Evolutionary conservation across 768 basidiomycete genomes (phyloP), one percentile per base, ranked within the genome.

Genomic region (Termitomyces sp.): DNA sequence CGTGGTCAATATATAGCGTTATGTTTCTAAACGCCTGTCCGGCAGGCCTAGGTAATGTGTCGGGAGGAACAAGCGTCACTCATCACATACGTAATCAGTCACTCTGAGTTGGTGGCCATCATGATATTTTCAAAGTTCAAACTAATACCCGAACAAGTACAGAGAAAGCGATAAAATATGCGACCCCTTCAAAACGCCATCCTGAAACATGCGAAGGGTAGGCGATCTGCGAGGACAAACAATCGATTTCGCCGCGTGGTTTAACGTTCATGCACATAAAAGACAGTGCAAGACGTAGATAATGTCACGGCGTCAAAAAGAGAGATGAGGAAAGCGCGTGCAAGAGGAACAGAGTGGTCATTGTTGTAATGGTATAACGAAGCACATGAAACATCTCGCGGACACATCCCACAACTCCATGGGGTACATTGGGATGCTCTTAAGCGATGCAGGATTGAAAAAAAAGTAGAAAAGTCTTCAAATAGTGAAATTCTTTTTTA

Each of bases 221-320:
- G 80, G 85, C 77, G 78, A 77, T 85, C 84, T 86, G 83, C 82
- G 72, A 71, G 73, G 69, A 68, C 67, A 26, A 28, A 33, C 65
- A 63, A 38, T 77, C 56, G 10, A 51, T 87, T 63, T 87, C 58
- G 85, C 85, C 83, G 77, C 69, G 80, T 78, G 65, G 85, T 87
- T 87, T 87, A 87, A 85, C 86, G 79, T 72, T 80, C 69, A 70
- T 73, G 77, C 81, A 74, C 75, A 73, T 74, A 68, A 63, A 61
- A 49, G 50, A 64, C 47, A 61, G 72, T 77, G 75, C 78, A 76
- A 72, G 77, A 76, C 78, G 83, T 83, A 80, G 85, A 87, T 87
- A 84, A 74, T 43, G 76, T 53, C 78, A 68, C 77, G 83, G 84
- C 81, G 43, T 30, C 51, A 12, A 38, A 9, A 47, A 24, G 2